Evolutionary conservation across 768 basidiomycete species (phyloP).

Genomic region (Tricholoma terreum): DNA sequence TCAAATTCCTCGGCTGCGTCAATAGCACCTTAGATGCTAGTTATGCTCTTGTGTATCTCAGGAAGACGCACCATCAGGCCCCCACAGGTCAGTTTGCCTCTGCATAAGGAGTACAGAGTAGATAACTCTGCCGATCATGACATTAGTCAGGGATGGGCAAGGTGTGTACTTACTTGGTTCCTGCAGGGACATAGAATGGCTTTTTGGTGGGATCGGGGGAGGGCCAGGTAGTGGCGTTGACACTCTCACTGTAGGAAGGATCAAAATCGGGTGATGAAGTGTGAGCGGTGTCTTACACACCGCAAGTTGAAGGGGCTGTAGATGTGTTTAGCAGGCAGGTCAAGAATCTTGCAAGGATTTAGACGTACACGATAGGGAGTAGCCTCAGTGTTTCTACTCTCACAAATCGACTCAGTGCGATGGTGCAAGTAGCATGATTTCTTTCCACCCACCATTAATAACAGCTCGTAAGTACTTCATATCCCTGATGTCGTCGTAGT

Average conservation of each 20-base stretch:
- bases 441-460: slow-evolving; percentile 51
- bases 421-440: background rate
- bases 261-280: background rate
- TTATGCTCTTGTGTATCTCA: background rate
- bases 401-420: background rate
- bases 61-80: slow-evolving; percentile 53
- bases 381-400: slow-evolving; percentile 49
- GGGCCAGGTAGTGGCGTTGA: slow-evolving; percentile 47
- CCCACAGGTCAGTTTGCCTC: slow-evolving; percentile 64
- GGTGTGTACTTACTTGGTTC: slow-evolving; percentile 37
- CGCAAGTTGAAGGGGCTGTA: slow-evolving; percentile 48
- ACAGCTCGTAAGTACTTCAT: slow-evolving; percentile 67
- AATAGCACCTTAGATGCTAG: too few relatives aligned
- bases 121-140: slow-evolving; percentile 25
- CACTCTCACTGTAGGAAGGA: slow-evolving; percentile 35
- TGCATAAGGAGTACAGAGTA: slow-evolving; percentile 69
- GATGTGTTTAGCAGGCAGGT: too few relatives aligned
- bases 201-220: slow-evolving; percentile 43
- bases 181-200: slow-evolving; percentile 52
- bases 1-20: slow-evolving; percentile 60
- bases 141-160: background rate
- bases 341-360: background rate
- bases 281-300: slow-evolving; percentile 18
- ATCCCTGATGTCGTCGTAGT: slow-evolving; percentile 53
- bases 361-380: slow-evolving; percentile 52